Percentiles rank a stretch among this genome's conserved stretches.
These are phyloP conservation scores for Huntiella decipiens DNA, from an alignment of 2,329 filamentous ascomycete species.

Conservation along the genomic window DNA sequence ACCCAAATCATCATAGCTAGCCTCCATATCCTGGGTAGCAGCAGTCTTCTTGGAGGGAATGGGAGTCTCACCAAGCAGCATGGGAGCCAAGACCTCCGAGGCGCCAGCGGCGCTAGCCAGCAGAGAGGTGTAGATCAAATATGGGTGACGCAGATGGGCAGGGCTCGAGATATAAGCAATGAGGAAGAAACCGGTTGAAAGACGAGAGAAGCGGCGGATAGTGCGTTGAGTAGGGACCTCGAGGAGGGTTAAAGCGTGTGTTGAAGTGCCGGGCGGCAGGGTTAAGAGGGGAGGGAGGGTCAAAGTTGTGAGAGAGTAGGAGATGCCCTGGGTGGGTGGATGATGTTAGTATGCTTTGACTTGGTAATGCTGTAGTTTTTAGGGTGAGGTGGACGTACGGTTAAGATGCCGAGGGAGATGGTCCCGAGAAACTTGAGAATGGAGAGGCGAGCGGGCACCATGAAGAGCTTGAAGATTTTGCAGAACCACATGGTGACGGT, in stretches of 20 bases:
- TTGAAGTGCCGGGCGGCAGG: slow-evolving; percentile 53
- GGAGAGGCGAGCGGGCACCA: slow-evolving; percentile 52
- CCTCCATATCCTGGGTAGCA: slow-evolving; percentile 34
- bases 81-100: slow-evolving; percentile 29
- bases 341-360: background rate
- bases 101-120: slow-evolving; percentile 44
- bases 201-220: slow-evolving; percentile 44
- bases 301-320: slow-evolving; percentile 62
- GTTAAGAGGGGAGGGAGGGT: slow-evolving; percentile 64
- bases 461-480: slow-evolving; percentile 19
- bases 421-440: slow-evolving; percentile 86
- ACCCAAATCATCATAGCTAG: slow-evolving; percentile 51
- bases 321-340: slow-evolving; percentile 47
- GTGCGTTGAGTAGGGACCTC: slow-evolving; percentile 44
- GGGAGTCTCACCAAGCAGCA: slow-evolving; percentile 19
- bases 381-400: slow-evolving; percentile 36
- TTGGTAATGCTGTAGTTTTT: background rate
- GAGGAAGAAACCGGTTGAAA: slow-evolving; percentile 54
- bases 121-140: slow-evolving; percentile 68
- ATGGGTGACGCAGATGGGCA: slow-evolving; percentile 59
- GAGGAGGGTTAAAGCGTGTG: slow-evolving; percentile 51
- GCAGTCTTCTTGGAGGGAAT: slow-evolving; percentile 14
- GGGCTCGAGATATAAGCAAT: slow-evolving; percentile 65
- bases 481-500: slow-evolving; percentile 7
- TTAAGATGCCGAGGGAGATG: slow-evolving; percentile 70